A percentile compares a stretch with the other conserved stretches of the same genome.
Conservation (phyloP, 345 rosid species). For the Nasturtium officinale region DNA sequence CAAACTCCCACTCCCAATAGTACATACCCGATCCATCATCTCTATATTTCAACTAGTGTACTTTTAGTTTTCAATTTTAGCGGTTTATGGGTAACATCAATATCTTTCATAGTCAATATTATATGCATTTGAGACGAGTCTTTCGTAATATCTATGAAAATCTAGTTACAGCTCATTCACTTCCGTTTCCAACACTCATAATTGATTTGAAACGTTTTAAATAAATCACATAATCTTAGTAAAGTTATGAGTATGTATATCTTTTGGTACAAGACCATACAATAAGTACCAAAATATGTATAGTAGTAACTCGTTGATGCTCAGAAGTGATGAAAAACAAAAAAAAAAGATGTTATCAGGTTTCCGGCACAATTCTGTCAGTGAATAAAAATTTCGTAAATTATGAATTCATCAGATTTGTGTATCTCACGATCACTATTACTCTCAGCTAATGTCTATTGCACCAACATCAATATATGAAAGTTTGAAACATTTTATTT, state of each 20-base stretch:
- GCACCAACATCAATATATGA: background rate
- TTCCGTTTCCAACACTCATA: background rate
- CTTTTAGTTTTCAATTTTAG: background rate
- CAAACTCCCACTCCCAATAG: slow-evolving; percentile 34
- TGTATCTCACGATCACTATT: background rate
- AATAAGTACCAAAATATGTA: background rate
- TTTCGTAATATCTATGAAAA: slow-evolving; percentile 6
- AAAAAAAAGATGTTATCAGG: background rate
- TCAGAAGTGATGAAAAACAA: no score
- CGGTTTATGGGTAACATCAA: no score
- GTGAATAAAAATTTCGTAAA: background rate
- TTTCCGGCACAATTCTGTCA: background rate
- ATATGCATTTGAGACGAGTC: background rate
- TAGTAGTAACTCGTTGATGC: background rate
- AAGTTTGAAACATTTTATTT: no score
- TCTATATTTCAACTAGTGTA: background rate
- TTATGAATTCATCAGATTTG: background rate
- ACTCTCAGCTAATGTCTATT: background rate
- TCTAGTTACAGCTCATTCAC: background rate
- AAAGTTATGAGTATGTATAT: background rate
- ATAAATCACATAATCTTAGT: slow-evolving; percentile 1
- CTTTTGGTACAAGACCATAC: slow-evolving; percentile 15
- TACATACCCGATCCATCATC: slow-evolving; percentile 26
- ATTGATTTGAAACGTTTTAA: background rate
- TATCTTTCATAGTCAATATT: background rate